phyloP scores from a whole-genome alignment of 2,329 filamentous ascomycete species.

The Rutstroemia sp. region DNA sequence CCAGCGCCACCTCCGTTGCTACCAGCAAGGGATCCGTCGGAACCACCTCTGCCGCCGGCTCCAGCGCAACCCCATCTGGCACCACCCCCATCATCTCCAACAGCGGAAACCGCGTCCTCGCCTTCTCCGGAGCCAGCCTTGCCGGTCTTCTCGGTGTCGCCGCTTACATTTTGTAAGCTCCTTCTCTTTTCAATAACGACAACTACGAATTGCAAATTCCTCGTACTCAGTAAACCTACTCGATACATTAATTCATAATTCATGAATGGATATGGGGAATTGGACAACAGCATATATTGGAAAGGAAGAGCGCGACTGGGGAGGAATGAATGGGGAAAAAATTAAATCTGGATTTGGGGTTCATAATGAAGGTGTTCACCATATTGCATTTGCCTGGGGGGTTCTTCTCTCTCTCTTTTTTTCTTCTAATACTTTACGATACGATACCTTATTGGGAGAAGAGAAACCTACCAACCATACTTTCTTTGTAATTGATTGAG shows the following conservation, averaged over 20 bases:
- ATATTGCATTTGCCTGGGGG: not conserved
- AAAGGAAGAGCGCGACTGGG: too few species aligned
- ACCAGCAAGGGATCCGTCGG: conserved; percentile 21
- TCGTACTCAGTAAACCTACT: not conserved
- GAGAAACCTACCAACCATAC: too few species aligned
- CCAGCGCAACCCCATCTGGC: conserved; percentile 19
- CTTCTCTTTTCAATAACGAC: not conserved
- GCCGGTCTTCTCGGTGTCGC: conserved; percentile 53
- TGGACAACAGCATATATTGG: not conserved
- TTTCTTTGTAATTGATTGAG: too few species aligned
- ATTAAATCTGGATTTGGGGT: not conserved
- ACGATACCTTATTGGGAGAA: not conserved
- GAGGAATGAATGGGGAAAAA: not conserved
- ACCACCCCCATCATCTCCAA: conserved; percentile 40
- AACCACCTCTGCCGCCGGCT: conserved; percentile 22
- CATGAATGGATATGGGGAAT: not conserved
- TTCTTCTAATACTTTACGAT: not conserved
- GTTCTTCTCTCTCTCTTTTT: not conserved
- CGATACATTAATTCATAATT: not conserved
- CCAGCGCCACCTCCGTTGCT: conserved; percentile 11
- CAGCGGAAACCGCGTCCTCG: conserved; percentile 49
- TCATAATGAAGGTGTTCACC: not conserved
- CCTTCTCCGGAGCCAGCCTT: conserved; percentile 50
- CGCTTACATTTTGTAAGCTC: conserved; percentile 35
- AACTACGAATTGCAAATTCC: not conserved